Evolutionary conservation across 1,139 yeast species (phyloP).

Genomic region (Waltiozyma solani): DNA sequence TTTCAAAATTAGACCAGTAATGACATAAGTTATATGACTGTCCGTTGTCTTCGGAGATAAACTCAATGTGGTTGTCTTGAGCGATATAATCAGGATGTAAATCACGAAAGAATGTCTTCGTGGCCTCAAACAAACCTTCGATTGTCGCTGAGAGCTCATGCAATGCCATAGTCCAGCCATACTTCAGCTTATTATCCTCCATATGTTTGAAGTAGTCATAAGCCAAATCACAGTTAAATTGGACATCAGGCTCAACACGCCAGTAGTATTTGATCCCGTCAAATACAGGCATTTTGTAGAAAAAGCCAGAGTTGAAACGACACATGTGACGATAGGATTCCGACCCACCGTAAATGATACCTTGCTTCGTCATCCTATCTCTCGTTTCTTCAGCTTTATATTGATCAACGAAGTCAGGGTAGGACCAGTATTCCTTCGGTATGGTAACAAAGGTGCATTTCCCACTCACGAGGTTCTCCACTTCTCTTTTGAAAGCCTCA

Average conservation of each 20-base stretch:
- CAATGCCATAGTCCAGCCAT: constrained; percentile 56
- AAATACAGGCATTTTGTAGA: constrained; percentile 30
- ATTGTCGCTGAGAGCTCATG: constrained; percentile 48
- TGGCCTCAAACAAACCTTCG: constrained; percentile 47
- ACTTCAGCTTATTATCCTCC: constrained; percentile 34
- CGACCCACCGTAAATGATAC: constrained; percentile 41
- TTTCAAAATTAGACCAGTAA: constrained; percentile 55
- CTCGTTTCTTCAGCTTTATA: constrained; percentile 26
- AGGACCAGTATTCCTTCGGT: constrained; percentile 60
- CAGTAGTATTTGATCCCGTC: constrained; percentile 36
- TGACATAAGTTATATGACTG: constrained; percentile 48
- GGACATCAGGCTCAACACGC: constrained; percentile 54
- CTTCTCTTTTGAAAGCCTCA: constrained; percentile 33
- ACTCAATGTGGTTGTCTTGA: constrained; percentile 32
- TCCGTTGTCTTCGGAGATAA: constrained; percentile 38
- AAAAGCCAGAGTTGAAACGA: constrained; percentile 43
- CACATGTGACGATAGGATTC: constrained; percentile 56
- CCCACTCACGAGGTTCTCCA: constrained; percentile 45
- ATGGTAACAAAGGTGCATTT: constrained; percentile 52
- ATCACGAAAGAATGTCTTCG: constrained; percentile 39
- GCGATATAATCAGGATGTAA: constrained; percentile 34
- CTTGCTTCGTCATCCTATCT: constrained; percentile 27
- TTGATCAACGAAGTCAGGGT: constrained; percentile 55
- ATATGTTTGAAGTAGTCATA: constrained; percentile 43
- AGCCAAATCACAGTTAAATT: constrained; percentile 42